A percentile compares a stretch with the other conserved stretches of the same genome.
phyloP scores from a whole-genome alignment of 305 asterid genomes.

The Withania somnifera region DNA sequence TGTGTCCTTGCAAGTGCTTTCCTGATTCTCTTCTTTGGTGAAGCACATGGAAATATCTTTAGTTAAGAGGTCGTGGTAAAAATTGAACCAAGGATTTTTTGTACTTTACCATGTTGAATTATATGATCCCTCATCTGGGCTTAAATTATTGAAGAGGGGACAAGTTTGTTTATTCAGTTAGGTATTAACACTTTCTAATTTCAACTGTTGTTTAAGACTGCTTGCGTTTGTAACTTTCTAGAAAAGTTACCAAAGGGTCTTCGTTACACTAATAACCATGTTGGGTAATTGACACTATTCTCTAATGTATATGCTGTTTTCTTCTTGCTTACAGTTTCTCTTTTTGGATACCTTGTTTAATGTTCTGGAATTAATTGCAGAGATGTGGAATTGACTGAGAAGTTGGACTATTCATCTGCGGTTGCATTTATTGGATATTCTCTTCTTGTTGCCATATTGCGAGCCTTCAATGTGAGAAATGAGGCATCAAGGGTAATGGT shows the following conservation, averaged over 20 bases:
- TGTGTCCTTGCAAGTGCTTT: neutral
- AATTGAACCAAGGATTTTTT: neutral
- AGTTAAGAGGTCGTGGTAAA: neutral
- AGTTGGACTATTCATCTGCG: constrained; percentile 61
- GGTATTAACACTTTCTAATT: constrained; percentile 5
- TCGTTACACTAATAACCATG: neutral
- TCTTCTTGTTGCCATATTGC: constrained; percentile 53
- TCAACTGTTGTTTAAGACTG: neutral
- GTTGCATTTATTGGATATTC: constrained; percentile 77
- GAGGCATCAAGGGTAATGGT: constrained; percentile 95
- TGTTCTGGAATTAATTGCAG: constrained; percentile 12
- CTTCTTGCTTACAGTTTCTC: neutral
- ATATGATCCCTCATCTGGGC: neutral
- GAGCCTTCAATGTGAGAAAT: constrained; percentile 49
- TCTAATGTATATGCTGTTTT: neutral
- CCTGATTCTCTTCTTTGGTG: neutral
- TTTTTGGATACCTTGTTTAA: constrained; percentile 8
- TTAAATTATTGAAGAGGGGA: neutral
- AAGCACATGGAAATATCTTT: neutral
- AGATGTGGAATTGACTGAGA: constrained; percentile 64
- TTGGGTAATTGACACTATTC: neutral
- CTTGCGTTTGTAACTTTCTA: constrained; percentile 38
- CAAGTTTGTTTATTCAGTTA: neutral
- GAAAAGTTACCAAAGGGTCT: constrained; percentile 35
- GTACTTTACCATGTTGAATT: neutral